A percentile compares a stretch with the other conserved stretches of the same genome.
phyloP scores from a whole-genome alignment of 2,329 filamentous ascomycete species.

The Apiospora arundinis region DNA sequence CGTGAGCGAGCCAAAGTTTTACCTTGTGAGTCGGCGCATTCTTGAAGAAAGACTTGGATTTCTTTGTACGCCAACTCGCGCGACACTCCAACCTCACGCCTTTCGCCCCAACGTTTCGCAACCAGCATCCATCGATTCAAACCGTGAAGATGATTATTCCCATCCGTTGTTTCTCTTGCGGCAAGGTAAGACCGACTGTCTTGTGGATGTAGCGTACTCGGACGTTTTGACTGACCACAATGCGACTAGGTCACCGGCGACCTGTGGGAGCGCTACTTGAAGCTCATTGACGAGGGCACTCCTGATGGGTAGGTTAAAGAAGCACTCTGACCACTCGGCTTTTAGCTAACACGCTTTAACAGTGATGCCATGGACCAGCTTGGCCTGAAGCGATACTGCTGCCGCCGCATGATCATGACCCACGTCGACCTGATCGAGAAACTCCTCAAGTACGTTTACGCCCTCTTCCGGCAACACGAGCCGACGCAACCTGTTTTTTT shows the following conservation, averaged over 20 bases:
- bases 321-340: neutral
- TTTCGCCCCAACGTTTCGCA: slow-evolving; percentile 4
- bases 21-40: slow-evolving; percentile 2
- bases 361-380: slow-evolving; percentile 97
- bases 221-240: slow-evolving; percentile 9
- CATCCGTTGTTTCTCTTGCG: slow-evolving; percentile 97
- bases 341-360: slow-evolving; percentile 25
- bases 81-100: slow-evolving; percentile 7
- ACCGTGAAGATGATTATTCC: slow-evolving; percentile 89
- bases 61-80: slow-evolving; percentile 1
- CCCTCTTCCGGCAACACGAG: neutral
- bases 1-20: slow-evolving; percentile 12
- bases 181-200: slow-evolving; percentile 73
- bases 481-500: neutral
- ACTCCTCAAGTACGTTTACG: slow-evolving; percentile 77
- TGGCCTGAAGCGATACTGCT: slow-evolving; percentile 95
- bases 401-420: slow-evolving; percentile 99
- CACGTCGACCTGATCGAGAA: slow-evolving; percentile 99
- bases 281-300: slow-evolving; percentile 80
- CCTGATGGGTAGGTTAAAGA: slow-evolving; percentile 70
- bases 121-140: neutral
- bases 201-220: neutral
- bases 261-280: slow-evolving; percentile 95
- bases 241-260: slow-evolving; percentile 84
- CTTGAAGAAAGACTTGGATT: slow-evolving; percentile 7